Evolutionary conservation across 208 protist species (phyloP).

Genomic region (Leishmania major): DNA sequence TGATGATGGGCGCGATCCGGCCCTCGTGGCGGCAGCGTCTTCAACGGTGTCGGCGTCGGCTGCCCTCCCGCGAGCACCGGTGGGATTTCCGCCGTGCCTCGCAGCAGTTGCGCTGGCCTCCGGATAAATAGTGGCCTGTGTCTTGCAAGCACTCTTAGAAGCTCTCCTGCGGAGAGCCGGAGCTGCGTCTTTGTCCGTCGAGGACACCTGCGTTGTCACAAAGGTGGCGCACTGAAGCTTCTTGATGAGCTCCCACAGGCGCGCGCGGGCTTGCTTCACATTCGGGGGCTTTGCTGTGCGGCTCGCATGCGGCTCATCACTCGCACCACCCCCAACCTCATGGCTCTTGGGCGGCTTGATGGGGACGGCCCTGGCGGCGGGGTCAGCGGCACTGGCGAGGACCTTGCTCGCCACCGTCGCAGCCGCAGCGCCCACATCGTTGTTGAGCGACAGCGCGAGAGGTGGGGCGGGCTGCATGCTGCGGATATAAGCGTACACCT

Average conservation of each 20-base stretch:
- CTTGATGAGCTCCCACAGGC: slow-evolving; percentile 16
- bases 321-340: background rate
- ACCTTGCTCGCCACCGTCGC: background rate
- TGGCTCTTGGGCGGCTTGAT: slow-evolving; percentile 1
- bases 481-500: slow-evolving; percentile 18
- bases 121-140: background rate
- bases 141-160: background rate
- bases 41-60: background rate
- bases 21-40: background rate
- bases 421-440: slow-evolving; percentile 30
- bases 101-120: background rate
- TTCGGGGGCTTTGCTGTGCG: background rate
- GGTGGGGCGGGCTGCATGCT: slow-evolving; percentile 30
- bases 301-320: background rate
- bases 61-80: background rate
- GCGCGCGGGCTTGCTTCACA: slow-evolving; percentile 20
- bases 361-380: background rate
- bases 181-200: background rate
- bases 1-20: background rate
- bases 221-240: slow-evolving; percentile 26
- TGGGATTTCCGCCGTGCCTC: background rate
- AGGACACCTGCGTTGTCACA: slow-evolving; percentile 14
- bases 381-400: background rate
- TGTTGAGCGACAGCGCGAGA: slow-evolving; percentile 29
- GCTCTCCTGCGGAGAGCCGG: background rate